Evolutionary conservation across 2,329 filamentous ascomycete genomes (phyloP), one percentile per base, ranked within the genome.

Genomic region (Ophiostoma angusticollis): DNA sequence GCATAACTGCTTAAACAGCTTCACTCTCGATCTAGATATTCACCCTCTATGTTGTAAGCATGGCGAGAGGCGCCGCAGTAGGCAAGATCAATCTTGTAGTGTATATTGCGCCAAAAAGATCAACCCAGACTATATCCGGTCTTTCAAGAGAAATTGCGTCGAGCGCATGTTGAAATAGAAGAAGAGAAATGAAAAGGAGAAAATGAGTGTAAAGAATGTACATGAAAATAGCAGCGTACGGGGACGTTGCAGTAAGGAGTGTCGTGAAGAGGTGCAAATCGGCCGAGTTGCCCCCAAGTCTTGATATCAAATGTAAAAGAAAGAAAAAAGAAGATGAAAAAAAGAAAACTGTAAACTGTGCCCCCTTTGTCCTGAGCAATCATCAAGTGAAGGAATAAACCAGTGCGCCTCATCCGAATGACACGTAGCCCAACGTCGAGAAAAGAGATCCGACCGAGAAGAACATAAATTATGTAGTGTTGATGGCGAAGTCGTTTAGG

Each of bases 291-390:
- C n/a, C n/a, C n/a, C n/a, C n/a, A 28, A 8, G 12, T 35, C 11
- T 18, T 14, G 6, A n/a, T 27, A 17, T 31, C 24, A 14, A 19
- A 12, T 24, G 44, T 68, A 79, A 0, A 74, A 16, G 32, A 38
- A 13, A 33, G 19, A 34, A 35, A 37, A 12, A 17, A 9, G 6
- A 27, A 28, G 14, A 35, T 13, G 23, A 31, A 24, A 23, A 43
- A 29, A 17, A 25, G 17, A 40, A 22, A 11, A 17, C 25, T n/a
- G n/a, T 27, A 28, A 28, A n/a, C n/a, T n/a, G n/a, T n/a, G n/a
- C n/a, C n/a, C n/a, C n/a, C n/a, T n/a, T n/a, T n/a, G n/a, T n/a
- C n/a, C n/a, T n/a, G n/a, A n/a, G n/a, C n/a, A n/a, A n/a, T n/a
- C n/a, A n/a, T n/a, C n/a, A n/a, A n/a, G n/a, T n/a, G n/a, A n/a